A percentile compares a stretch with the other conserved stretches of the same genome.
phyloP scores from a whole-genome alignment of 768 basidiomycete genomes.

The Gymnopilus junonius region DNA sequence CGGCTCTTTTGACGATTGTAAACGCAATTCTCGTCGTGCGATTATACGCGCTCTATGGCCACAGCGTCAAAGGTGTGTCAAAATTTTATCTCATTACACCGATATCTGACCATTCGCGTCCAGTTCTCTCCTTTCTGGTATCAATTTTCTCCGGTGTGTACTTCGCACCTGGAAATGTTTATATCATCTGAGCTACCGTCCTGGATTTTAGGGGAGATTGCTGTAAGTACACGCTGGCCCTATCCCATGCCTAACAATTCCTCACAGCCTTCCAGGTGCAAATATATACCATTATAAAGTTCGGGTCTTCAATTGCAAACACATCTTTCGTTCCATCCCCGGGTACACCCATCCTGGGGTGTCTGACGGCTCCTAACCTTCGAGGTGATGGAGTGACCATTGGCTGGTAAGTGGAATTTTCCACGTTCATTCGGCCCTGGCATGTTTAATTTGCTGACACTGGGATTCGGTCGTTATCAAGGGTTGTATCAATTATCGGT shows the following conservation, averaged over 20 bases:
- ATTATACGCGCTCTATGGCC: slow-evolving; percentile 2
- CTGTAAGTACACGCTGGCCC: not conserved
- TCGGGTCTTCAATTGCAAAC: not conserved
- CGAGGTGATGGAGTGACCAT: not conserved
- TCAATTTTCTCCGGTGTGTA: not conserved
- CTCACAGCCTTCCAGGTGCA: not conserved
- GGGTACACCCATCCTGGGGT: not conserved
- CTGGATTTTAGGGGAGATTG: not conserved
- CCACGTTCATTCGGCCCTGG: not conserved
- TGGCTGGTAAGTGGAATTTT: not conserved
- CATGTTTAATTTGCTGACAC: not conserved
- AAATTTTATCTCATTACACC: not conserved
- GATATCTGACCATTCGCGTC: not conserved
- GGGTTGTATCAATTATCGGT: not conserved
- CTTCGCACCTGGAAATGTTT: not conserved
- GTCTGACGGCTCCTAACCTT: not conserved
- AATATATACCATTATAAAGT: not conserved
- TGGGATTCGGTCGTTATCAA: not conserved
- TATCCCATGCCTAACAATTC: not conserved
- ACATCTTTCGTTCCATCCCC: not conserved
- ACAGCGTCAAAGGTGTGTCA: not conserved
- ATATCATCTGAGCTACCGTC: not conserved
- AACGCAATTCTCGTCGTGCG: not conserved
- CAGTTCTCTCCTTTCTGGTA: not conserved
- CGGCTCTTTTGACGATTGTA: not conserved